These are phyloP conservation scores for Anaeromyces robustus DNA, from an alignment of 192 early-diverging fungal species.

Conservation along the genomic window DNA sequence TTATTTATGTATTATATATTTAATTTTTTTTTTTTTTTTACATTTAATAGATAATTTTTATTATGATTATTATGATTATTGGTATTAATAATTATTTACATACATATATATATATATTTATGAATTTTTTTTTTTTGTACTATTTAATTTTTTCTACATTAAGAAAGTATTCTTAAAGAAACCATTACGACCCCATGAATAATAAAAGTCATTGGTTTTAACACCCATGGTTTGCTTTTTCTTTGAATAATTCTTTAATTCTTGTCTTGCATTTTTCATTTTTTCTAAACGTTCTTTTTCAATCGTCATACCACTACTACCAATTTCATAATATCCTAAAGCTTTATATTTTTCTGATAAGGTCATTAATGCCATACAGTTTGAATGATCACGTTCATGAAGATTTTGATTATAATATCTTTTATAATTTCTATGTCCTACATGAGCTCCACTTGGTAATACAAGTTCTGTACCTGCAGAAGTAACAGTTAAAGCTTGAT, in stretches of 20 bases:
- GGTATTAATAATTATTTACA: too few species aligned
- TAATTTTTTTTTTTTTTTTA: too few species aligned
- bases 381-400: slow-evolving; percentile 17
- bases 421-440: slow-evolving; percentile 67
- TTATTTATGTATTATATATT: too few species aligned
- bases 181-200: too few species aligned
- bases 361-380: slow-evolving; percentile 14
- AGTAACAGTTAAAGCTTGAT: slow-evolving; percentile 20
- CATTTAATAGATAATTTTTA: too few species aligned
- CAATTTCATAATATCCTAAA: neutral
- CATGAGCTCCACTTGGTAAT: slow-evolving; percentile 62
- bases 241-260: slow-evolving; percentile 35
- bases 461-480: slow-evolving; percentile 75
- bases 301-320: slow-evolving; percentile 16
- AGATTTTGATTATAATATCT: slow-evolving; percentile 72
- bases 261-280: slow-evolving; percentile 22
- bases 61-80: too few species aligned
- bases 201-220: slow-evolving; percentile 58
- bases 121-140: too few species aligned
- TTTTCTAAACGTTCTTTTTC: slow-evolving; percentile 19
- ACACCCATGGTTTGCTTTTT: slow-evolving; percentile 19
- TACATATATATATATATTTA: too few species aligned
- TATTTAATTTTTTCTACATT: too few species aligned
- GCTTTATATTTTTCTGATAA: neutral
- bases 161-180: too few species aligned